Base-by-base conservation (phyloP, 495 filamentous ascomycete genomes). In the Neurospora intermedia region DNA sequence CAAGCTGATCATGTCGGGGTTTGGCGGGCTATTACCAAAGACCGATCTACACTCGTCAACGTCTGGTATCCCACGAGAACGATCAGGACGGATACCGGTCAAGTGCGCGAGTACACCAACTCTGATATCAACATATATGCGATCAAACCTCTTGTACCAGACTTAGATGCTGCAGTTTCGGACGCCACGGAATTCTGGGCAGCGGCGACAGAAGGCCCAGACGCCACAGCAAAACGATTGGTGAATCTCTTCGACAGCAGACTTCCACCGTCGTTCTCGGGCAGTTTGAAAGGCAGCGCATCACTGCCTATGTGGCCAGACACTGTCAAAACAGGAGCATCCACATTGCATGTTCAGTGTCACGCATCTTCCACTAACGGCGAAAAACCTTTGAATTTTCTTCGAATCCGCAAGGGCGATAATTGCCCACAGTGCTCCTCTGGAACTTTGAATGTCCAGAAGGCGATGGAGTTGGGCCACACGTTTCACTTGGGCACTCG, bases 401-500 rank as follows among this genome's bases (percentile, higher is more conserved):
- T 93, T 11, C 87, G 89, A 69, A 88, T 93, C 27, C 85, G 84
- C 23, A 80, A 87, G 35, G 92, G 91, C 13, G 93, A 97, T 75
- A 70, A 78, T 16, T 99, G 96, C 76, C 88, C 91, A 0, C 82
- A 86, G 27, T 98, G 96, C 78, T 73, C 78, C 1, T 73, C 85
- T 0, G 93, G 93, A 2, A 82, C 75, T 6, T 83, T 98, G n/a
- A 86, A 82, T 23, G 83, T 90, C 8, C 89, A 91, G 59, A 89
- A 85, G 69, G 92, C 93, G 2, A 89, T 98, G 42, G 96, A 99
- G 80, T 85, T 99, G 0, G 96, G 93, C 13, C 96, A 99, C 80
- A 98, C 96, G 0, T 99, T 99, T 82, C 89, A 95, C 80, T 90
- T 99, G 3, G 94, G 95, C 20, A 95, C 92, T 1, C 88, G 94